These are phyloP conservation scores for Avena eriantha DNA, from an alignment of 176 grass and related monocot species.

Conservation along the genomic window DNA sequence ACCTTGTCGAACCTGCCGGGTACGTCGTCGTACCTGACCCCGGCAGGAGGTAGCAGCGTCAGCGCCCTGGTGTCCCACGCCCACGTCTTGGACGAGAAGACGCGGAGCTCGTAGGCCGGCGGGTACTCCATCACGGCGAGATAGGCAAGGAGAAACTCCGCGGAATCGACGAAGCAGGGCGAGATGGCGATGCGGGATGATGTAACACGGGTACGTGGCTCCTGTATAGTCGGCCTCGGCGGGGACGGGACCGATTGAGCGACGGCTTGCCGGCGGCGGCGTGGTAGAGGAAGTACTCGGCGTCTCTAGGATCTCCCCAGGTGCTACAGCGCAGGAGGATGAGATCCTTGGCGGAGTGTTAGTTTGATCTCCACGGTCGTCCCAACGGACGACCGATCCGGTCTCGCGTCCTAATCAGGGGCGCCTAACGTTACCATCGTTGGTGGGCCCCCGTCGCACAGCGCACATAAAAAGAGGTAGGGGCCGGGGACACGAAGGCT, in stretches of 20 bases:
- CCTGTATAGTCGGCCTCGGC: too few relatives aligned
- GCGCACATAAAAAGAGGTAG: too few relatives aligned
- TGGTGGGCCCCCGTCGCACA: too few relatives aligned
- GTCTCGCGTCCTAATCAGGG: too few relatives aligned
- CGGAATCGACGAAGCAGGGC: not conserved
- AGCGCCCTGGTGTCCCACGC: not conserved
- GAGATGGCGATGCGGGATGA: not conserved
- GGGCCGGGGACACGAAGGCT: too few relatives aligned
- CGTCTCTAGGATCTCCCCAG: not conserved
- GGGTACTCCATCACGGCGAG: not conserved
- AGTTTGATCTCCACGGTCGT: too few relatives aligned
- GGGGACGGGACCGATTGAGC: not conserved
- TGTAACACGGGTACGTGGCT: too few relatives aligned
- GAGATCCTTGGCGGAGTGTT: conserved; percentile 19
- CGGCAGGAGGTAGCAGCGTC: not conserved
- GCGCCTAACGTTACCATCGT: too few relatives aligned
- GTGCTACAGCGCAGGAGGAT: not conserved
- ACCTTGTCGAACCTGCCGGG: not conserved
- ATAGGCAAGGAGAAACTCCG: not conserved
- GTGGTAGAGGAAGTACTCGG: not conserved
- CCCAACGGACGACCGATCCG: too few relatives aligned
- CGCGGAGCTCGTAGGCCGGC: not conserved
- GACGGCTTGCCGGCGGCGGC: not conserved
- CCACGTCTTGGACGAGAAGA: conserved; percentile 23
- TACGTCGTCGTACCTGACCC: not conserved